Conservation (phyloP, 2,329 filamentous ascomycete genomes). For the Furcasterigmium furcatum region DNA sequence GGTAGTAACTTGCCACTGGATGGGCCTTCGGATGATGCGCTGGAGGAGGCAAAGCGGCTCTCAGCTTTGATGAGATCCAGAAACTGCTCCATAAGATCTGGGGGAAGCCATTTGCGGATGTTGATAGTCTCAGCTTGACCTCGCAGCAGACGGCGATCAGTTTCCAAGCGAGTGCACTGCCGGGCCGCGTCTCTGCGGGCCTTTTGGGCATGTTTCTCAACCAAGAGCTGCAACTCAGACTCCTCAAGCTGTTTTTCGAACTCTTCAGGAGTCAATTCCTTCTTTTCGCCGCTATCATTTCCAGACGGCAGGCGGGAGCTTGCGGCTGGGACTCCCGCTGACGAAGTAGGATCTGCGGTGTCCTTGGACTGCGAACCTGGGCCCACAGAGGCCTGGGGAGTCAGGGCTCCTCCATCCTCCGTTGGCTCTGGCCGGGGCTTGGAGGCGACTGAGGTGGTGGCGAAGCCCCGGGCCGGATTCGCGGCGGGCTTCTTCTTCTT, state of each 20-base stretch:
- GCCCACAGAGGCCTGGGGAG: no score
- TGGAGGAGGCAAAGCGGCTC: conserved; percentile 52
- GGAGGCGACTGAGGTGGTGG: conserved; percentile 87
- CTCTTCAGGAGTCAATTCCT: conserved; percentile 75
- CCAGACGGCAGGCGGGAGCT: conserved; percentile 9
- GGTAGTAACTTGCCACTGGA: conserved; percentile 50
- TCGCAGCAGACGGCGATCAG: conserved; percentile 79
- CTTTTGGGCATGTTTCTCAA: conserved; percentile 80
- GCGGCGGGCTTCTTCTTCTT: conserved; percentile 90
- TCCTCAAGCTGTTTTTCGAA: conserved; percentile 87
- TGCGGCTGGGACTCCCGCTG: conserved; percentile 16
- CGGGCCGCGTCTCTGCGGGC: conserved; percentile 75
- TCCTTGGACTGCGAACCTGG: conserved; percentile 1
- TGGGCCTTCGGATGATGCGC: conserved; percentile 36
- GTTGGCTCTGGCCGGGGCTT: conserved; percentile 65
- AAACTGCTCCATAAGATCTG: conserved; percentile 74
- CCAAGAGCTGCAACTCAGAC: conserved; percentile 81
- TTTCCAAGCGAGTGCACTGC: conserved; percentile 75
- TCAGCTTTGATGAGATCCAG: conserved; percentile 70
- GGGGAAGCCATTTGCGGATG: conserved; percentile 74
- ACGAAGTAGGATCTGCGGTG: conserved; percentile 25
- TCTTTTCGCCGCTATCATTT: conserved; percentile 18
- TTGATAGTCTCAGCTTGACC: conserved; percentile 72
- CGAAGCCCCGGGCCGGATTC: conserved; percentile 89
- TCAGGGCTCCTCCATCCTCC: conserved; percentile 22